Conservation (phyloP, 257 asterid species). For the Haberlea rhodopensis region DNA sequence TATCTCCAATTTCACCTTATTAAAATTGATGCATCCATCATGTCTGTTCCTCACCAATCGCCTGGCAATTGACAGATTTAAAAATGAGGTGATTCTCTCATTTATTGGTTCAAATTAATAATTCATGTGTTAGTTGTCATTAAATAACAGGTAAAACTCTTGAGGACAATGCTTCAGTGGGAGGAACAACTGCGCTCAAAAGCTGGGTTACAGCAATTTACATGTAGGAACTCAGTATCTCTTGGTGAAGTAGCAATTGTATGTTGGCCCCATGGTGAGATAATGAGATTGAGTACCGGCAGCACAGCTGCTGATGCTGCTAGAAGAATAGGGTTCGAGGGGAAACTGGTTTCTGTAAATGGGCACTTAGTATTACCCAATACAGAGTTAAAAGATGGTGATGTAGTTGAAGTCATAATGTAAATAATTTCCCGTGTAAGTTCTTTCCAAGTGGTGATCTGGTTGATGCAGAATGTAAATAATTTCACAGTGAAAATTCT, state of each 20-base stretch:
- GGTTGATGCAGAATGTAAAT: no score
- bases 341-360: slow-evolving; percentile 75
- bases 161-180: slow-evolving; percentile 98
- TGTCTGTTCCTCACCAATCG: not conserved
- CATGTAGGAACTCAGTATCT: slow-evolving; percentile 28
- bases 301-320: slow-evolving; percentile 99
- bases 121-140: slow-evolving; percentile 5
- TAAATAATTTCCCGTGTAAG: slow-evolving; percentile 28
- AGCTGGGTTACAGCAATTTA: slow-evolving; percentile 51
- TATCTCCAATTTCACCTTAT: not conserved
- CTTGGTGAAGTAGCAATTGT: slow-evolving; percentile 82
- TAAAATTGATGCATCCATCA: not conserved
- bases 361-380: slow-evolving; percentile 81
- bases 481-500: no score
- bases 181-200: slow-evolving; percentile 85
- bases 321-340: slow-evolving; percentile 70
- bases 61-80: not conserved
- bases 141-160: slow-evolving; percentile 55
- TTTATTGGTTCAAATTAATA: not conserved
- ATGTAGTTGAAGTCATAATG: slow-evolving; percentile 80
- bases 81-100: not conserved
- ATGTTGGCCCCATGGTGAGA: slow-evolving; percentile 93
- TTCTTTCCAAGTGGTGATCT: no score
- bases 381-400: slow-evolving; percentile 90
- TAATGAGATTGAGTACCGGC: slow-evolving; percentile 80